Evolutionary conservation across 2,329 filamentous ascomycete genomes (phyloP).

Genomic region (Reticulascus tulasneorum): DNA sequence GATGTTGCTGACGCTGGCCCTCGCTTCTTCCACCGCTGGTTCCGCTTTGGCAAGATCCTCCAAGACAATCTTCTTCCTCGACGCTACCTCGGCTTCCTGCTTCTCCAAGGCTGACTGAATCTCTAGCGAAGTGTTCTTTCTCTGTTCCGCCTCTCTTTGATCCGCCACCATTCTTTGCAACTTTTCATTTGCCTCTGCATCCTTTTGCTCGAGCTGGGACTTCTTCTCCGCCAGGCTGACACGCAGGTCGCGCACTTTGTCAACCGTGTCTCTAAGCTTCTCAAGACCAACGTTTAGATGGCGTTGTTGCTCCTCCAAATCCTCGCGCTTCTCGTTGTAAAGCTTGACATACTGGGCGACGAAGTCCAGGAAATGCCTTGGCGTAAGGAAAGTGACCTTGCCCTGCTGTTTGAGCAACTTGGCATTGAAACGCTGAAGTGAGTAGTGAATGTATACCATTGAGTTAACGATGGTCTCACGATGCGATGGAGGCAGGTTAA

Average conservation of each 20-base stretch:
- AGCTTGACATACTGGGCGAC: constrained; percentile 96
- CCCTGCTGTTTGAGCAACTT: constrained; percentile 89
- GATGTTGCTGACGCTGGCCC: constrained; percentile 97
- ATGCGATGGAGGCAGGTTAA: constrained; percentile 81
- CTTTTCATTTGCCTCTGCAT: constrained; percentile 95
- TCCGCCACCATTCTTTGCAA: constrained; percentile 95
- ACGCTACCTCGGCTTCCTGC: constrained; percentile 83
- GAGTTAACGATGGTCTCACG: constrained; percentile 91
- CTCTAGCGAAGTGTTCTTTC: constrained; percentile 82
- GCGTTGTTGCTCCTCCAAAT: constrained; percentile 96
- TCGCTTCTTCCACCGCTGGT: constrained; percentile 86
- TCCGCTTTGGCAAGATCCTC: constrained; percentile 86
- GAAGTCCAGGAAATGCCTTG: constrained; percentile 95
- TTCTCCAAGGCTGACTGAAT: constrained; percentile 83
- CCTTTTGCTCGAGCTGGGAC: constrained; percentile 85
- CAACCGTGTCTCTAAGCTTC: constrained; percentile 93
- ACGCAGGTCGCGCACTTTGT: constrained; percentile 91
- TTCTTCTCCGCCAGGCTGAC: constrained; percentile 93
- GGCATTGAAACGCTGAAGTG: constrained; percentile 81
- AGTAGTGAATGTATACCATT: constrained; percentile 99
- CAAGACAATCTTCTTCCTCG: constrained; percentile 78
- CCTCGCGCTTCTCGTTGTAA: constrained; percentile 97
- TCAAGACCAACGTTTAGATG: constrained; percentile 98
- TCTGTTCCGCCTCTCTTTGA: constrained; percentile 88
- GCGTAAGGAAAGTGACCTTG: constrained; percentile 88